Evolutionary conservation across 202 grass and related monocot species (phyloP).

Genomic region (Tripidium arundinaceum): DNA sequence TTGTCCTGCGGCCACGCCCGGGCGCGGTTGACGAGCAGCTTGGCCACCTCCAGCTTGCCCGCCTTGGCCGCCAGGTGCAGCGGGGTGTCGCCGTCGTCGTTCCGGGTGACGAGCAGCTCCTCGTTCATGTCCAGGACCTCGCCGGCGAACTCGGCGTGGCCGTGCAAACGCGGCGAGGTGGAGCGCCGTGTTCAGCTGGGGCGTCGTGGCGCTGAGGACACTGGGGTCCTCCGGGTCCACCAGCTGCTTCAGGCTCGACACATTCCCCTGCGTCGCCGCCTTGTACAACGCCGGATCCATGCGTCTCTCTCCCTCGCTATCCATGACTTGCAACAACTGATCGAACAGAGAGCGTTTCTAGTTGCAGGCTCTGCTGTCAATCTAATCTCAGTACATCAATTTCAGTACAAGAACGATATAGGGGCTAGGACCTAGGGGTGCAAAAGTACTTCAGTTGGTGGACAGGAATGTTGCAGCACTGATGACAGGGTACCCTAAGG

Average conservation of each 20-base stretch:
- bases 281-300: constrained; percentile 47
- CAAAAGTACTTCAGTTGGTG: no score
- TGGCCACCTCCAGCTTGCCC: constrained; percentile 28
- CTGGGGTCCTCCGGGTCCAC: neutral
- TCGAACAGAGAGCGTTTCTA: neutral
- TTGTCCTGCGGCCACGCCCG: neutral
- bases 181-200: constrained; percentile 45
- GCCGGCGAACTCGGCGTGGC: constrained; percentile 32
- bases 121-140: neutral
- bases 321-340: neutral
- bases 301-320: neutral
- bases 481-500: neutral
- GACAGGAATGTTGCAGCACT: neutral
- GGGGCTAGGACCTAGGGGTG: no score
- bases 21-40: constrained; percentile 9
- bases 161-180: constrained; percentile 53
- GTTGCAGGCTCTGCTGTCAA: neutral
- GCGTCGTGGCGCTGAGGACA: constrained; percentile 37
- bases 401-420: no score
- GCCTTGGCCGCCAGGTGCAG: constrained; percentile 55
- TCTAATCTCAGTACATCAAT: neutral
- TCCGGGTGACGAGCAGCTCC: constrained; percentile 28
- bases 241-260: constrained; percentile 3
- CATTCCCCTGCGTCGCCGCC: constrained; percentile 44
- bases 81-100: constrained; percentile 57